Evolutionary conservation across 2,329 filamentous ascomycete genomes (phyloP).

Genomic region (Curvularia lunata): DNA sequence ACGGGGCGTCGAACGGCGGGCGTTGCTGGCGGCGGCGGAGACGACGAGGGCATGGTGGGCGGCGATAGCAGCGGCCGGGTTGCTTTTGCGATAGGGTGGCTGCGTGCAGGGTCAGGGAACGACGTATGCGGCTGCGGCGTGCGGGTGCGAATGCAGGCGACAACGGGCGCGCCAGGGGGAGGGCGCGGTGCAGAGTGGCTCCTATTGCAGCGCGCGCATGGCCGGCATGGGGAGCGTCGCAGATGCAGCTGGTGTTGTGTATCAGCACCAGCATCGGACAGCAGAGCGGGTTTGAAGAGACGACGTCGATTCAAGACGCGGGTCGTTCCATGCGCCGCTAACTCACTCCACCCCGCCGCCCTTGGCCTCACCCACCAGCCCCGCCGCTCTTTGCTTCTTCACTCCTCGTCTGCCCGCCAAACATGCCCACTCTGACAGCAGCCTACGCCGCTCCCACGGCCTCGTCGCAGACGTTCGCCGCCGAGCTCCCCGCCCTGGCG

Average conservation of each 20-base stretch:
- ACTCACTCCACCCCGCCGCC: slow-evolving; percentile 6
- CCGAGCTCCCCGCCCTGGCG: slow-evolving; percentile 30
- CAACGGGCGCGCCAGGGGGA: background rate
- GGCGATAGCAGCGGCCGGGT: slow-evolving; percentile 6
- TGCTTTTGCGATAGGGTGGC: slow-evolving; percentile 16
- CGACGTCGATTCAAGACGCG: slow-evolving; percentile 11
- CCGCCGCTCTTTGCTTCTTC: background rate
- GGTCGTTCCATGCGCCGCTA: slow-evolving; percentile 9
- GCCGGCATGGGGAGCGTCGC: slow-evolving; percentile 30
- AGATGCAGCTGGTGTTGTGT: slow-evolving; percentile 5
- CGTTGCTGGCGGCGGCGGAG: slow-evolving; percentile 44
- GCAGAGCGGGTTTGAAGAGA: background rate
- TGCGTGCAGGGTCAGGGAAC: slow-evolving; percentile 14
- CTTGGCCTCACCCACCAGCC: background rate
- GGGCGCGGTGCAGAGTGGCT: background rate
- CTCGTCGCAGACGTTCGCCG: slow-evolving; percentile 37
- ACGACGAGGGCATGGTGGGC: slow-evolving; percentile 40
- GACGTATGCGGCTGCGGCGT: slow-evolving; percentile 2
- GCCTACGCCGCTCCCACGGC: slow-evolving; percentile 60
- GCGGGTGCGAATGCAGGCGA: background rate
- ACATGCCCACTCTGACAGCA: slow-evolving; percentile 53
- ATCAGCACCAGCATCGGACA: slow-evolving; percentile 2
- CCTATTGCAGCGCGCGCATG: slow-evolving; percentile 21
- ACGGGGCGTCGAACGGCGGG: slow-evolving; percentile 37
- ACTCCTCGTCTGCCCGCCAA: background rate